Percentiles rank a stretch among this genome's conserved stretches.
These are phyloP conservation scores for Chrysochromulina parva DNA, from an alignment of 78 protist genomes.

Conservation along the genomic window DNA sequence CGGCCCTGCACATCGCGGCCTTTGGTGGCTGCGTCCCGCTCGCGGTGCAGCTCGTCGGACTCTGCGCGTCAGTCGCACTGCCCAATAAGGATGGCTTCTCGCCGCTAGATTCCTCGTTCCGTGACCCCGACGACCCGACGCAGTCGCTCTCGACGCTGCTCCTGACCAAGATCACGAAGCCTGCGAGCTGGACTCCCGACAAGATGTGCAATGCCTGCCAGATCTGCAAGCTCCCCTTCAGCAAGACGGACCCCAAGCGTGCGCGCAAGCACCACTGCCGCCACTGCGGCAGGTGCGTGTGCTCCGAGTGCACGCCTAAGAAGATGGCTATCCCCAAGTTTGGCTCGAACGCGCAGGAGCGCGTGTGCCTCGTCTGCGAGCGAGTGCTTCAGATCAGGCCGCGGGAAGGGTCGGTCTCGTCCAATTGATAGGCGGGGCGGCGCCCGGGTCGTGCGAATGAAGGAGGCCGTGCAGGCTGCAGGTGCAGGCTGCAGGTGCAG, in stretches of 20 bases:
- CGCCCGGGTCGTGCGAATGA: too few relatives aligned
- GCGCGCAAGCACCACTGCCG: constrained; percentile 16
- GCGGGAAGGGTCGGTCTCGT: too few relatives aligned
- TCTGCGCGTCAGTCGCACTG: neutral
- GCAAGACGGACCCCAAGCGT: neutral
- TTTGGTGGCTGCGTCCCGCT: neutral
- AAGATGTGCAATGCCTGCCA: neutral
- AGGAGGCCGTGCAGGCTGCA: too few relatives aligned
- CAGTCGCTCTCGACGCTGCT: neutral
- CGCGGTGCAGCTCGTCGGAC: neutral
- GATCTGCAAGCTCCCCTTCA: neutral
- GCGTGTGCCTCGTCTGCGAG: constrained; percentile 8
- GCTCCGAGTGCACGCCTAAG: neutral
- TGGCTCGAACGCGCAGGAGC: neutral
- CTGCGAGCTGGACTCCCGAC: neutral
- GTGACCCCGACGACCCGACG: neutral
- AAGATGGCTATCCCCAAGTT: neutral
- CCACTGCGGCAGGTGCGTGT: constrained; percentile 5
- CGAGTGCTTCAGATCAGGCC: neutral
- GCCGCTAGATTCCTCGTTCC: neutral
- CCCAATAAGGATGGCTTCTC: neutral
- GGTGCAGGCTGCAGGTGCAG: too few relatives aligned
- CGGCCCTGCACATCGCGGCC: neutral
- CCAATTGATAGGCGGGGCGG: too few relatives aligned
- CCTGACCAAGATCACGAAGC: neutral